Evolutionary conservation across 2,329 filamentous ascomycete genomes (phyloP), one percentile per base, ranked within the genome.

Genomic region (Blastomyces silverae): DNA sequence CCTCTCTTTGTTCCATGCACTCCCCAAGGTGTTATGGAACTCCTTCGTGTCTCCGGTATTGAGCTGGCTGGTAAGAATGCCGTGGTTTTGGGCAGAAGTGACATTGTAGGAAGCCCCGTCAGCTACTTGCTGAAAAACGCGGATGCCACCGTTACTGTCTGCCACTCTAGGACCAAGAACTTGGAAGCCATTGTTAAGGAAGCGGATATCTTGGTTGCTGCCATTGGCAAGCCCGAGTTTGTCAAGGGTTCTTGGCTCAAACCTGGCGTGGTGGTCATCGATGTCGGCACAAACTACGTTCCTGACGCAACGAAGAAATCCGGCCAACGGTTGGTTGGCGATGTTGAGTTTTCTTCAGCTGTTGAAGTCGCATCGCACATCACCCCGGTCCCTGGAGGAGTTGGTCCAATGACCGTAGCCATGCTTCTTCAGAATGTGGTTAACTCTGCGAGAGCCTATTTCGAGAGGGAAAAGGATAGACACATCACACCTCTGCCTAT

Each of bases 351-450:
- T 71, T 91, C 92, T 62, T 87, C 89, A 55, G 93, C 93, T 20
- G 84, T 84, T 20, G 83, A 95, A 74, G 89, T 97, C 53, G 94
- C 92, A 25, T 96, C 92, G 2, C 85, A 90, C 73, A 97, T 99
- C 73, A 99, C 94, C 2, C 94, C 94, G 0, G 94, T 99, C 1
- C 94, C 94, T 1, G 94, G 94, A 65, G 94, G 94, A 77, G 94
- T 99, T 66, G 94, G 94, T 0, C 94, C 94, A 61, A 99, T 99
- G 94, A 99, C 94, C 2, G 92, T 99, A 68, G 94, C 94, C 66
- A 99, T 99, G 94, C 83, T 99, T 59, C 81, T 99, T 71, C 90
- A 96, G 78, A 99, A 99, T 74, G 92, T 97, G 10, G 89, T 97
- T 64, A 89, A 93, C 70, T 88, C 93, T 44, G 89, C 94, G 46